phyloP scores from a whole-genome alignment of 2,329 filamentous ascomycete species.

The Diaporthe sp. region DNA sequence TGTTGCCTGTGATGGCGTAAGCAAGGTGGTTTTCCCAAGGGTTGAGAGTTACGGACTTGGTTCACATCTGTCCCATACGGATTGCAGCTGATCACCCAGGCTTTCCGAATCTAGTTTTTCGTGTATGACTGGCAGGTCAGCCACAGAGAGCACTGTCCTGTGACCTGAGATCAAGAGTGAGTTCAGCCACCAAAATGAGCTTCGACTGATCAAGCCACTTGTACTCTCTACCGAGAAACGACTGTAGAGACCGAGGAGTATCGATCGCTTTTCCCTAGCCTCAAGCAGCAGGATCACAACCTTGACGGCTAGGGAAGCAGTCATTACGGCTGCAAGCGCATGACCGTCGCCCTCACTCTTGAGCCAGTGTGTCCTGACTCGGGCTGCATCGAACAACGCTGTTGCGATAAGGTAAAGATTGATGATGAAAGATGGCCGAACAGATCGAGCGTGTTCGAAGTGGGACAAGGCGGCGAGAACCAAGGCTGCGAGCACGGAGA shows the following conservation, averaged over 20 bases:
- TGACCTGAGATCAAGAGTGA: constrained; percentile 55
- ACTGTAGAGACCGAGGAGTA: constrained; percentile 55
- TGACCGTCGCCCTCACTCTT: constrained; percentile 46
- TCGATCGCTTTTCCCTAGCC: constrained; percentile 56
- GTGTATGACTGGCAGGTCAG: constrained; percentile 39
- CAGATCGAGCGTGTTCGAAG: constrained; percentile 59
- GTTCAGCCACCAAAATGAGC: constrained; percentile 68
- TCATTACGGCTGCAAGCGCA: constrained; percentile 57
- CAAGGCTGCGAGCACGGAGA: constrained; percentile 41
- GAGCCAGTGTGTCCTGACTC: constrained; percentile 59
- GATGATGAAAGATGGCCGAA: constrained; percentile 61
- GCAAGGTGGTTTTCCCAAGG: neutral
- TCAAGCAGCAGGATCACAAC: constrained; percentile 59
- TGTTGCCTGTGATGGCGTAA: neutral
- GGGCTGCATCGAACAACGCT: constrained; percentile 59
- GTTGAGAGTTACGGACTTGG: constrained; percentile 42
- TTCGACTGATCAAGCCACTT: constrained; percentile 62
- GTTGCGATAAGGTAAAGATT: constrained; percentile 61
- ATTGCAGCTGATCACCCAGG: constrained; percentile 58
- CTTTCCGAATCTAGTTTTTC: constrained; percentile 41
- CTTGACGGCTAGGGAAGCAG: constrained; percentile 57
- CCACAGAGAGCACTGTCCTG: neutral
- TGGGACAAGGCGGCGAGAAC: constrained; percentile 57
- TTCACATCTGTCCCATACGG: constrained; percentile 45
- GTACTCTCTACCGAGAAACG: constrained; percentile 64